Evolutionary conservation across 768 basidiomycete genomes (phyloP).

Genomic region (Lactarius psammicola): DNA sequence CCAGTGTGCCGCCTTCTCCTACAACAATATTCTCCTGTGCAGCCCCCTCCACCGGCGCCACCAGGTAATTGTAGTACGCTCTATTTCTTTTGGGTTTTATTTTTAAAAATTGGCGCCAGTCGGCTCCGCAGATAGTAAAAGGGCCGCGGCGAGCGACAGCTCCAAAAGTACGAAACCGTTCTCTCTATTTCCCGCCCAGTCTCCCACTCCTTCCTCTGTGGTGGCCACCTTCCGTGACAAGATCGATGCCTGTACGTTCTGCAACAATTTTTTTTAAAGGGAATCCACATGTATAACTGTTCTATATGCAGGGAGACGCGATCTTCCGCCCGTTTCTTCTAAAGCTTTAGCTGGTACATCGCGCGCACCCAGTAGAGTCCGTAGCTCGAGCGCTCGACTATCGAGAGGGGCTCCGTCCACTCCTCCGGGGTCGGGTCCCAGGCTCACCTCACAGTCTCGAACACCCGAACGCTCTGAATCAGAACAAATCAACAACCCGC

Average conservation of each 20-base stretch:
- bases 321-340: not conserved
- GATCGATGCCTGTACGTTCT: not conserved
- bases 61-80: conserved; percentile 33
- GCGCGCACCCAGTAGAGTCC: not conserved
- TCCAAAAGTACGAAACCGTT: not conserved
- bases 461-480: not conserved
- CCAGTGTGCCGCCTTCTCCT: conserved; percentile 47
- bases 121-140: not conserved
- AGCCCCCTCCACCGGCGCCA: conserved; percentile 33
- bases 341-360: not conserved
- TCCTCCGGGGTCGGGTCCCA: not conserved
- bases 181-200: not conserved
- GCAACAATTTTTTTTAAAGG: too few species aligned
- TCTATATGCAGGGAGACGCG: conserved; percentile 8
- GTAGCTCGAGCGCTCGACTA: not conserved
- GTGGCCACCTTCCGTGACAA: not conserved
- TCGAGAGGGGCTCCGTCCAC: not conserved
- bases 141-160: not conserved
- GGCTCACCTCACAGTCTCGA: not conserved
- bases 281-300: not conserved
- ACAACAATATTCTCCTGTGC: conserved; percentile 32
- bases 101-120: not conserved
- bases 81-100: not conserved
- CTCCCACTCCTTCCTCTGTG: not conserved
- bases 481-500: not conserved